Evolutionary conservation across 2,329 filamentous ascomycete genomes (phyloP).

Genomic region (Calonectria pauciramosa): DNA sequence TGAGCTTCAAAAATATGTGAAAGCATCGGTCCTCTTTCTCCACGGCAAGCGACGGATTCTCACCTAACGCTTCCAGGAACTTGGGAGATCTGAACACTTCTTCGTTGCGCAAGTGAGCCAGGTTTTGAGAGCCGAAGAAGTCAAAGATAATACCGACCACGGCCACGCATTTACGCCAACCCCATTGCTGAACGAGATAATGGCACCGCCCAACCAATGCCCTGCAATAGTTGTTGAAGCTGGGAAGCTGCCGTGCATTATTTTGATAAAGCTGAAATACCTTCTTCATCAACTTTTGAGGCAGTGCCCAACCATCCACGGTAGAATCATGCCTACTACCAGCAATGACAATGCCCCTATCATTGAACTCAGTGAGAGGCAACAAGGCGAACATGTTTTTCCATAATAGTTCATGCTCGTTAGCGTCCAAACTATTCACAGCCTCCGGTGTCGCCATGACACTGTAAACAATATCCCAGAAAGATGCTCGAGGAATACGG

Average conservation of each 20-base stretch:
- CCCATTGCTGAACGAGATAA: slow-evolving; percentile 75
- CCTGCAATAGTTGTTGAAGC: slow-evolving; percentile 76
- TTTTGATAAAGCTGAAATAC: slow-evolving; percentile 71
- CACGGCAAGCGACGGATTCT: slow-evolving; percentile 61
- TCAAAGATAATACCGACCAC: slow-evolving; percentile 75
- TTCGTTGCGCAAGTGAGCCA: slow-evolving; percentile 75
- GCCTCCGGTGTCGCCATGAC: slow-evolving; percentile 54
- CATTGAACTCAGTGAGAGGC: slow-evolving; percentile 72
- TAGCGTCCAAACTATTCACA: slow-evolving; percentile 57
- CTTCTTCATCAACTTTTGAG: slow-evolving; percentile 68
- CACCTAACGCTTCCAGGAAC: slow-evolving; percentile 70
- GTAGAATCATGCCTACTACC: slow-evolving; percentile 47
- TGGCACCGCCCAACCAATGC: slow-evolving; percentile 72
- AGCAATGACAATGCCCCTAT: slow-evolving; percentile 61
- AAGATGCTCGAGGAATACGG: slow-evolving; percentile 65
- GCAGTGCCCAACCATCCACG: slow-evolving; percentile 71
- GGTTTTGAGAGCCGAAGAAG: slow-evolving; percentile 74
- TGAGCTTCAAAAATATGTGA: slow-evolving; percentile 75
- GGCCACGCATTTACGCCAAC: slow-evolving; percentile 70
- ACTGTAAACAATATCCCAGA: slow-evolving; percentile 71
- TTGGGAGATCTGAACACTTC: slow-evolving; percentile 71
- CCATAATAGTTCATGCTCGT: slow-evolving; percentile 70
- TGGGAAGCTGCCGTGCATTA: slow-evolving; percentile 68
- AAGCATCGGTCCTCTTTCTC: slow-evolving; percentile 73
- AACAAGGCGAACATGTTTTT: slow-evolving; percentile 71